A percentile compares a stretch with the other conserved stretches of the same genome.
phyloP scores from a whole-genome alignment of 2,329 filamentous ascomycete species.

The Hirsutella rhossiliensis region DNA sequence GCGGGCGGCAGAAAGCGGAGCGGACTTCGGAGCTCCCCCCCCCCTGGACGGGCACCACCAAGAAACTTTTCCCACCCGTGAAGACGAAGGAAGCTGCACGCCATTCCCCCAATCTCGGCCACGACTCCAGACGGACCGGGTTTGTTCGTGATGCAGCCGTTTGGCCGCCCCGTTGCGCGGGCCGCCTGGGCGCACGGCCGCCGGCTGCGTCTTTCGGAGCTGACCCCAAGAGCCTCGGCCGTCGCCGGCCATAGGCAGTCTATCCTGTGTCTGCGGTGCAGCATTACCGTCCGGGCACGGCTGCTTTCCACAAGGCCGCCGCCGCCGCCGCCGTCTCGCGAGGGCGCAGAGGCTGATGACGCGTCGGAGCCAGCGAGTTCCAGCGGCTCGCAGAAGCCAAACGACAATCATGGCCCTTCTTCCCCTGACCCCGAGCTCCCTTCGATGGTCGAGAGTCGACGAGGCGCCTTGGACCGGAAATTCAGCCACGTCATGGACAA shows the following conservation, averaged over 20 bases:
- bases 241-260: not conserved
- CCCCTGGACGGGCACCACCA: no score
- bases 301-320: slow-evolving; percentile 15
- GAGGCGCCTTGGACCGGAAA: slow-evolving; percentile 19
- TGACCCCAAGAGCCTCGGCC: not conserved
- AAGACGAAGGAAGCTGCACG: no score
- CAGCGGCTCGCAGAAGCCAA: not conserved
- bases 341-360: slow-evolving; percentile 3
- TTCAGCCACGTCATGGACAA: slow-evolving; percentile 64
- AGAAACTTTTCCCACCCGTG: no score
- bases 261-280: slow-evolving; percentile 10
- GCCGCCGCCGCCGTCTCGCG: slow-evolving; percentile 8
- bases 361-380: not conserved
- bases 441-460: slow-evolving; percentile 19
- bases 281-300: slow-evolving; percentile 10
- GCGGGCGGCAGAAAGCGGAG: no score
- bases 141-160: slow-evolving; percentile 18
- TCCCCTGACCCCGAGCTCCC: slow-evolving; percentile 14
- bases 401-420: not conserved
- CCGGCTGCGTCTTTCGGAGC: slow-evolving; percentile 11
- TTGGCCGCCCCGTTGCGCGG: slow-evolving; percentile 19
- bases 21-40: no score
- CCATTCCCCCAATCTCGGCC: not conserved
- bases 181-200: slow-evolving; percentile 16
- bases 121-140: no score